Evolutionary conservation across 2,329 filamentous ascomycete genomes (phyloP).

Genomic region (Thielaviopsis populi): DNA sequence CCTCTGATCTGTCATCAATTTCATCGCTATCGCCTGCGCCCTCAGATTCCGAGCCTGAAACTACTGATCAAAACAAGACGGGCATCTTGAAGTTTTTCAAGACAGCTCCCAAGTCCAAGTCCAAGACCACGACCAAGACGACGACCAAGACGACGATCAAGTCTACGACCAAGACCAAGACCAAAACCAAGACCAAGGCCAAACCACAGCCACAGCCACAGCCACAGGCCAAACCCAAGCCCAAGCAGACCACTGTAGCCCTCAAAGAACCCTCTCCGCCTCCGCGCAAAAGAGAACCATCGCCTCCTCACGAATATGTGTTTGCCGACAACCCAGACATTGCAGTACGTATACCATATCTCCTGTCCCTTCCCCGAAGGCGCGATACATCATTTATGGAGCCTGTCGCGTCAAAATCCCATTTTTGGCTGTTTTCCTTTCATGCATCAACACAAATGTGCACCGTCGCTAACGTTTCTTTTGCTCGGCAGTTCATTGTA

Average conservation of each 20-base stretch:
- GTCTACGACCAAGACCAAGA: constrained; percentile 21
- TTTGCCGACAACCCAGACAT: constrained; percentile 85
- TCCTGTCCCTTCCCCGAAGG: constrained; percentile 7
- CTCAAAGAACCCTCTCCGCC: constrained; percentile 45
- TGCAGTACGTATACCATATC: constrained; percentile 51
- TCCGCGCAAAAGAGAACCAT: constrained; percentile 65
- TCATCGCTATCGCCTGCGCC: constrained; percentile 34
- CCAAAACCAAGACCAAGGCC: constrained; percentile 31
- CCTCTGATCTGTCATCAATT: constrained; percentile 47
- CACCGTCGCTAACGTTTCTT: constrained; percentile 22
- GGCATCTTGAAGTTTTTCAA: constrained; percentile 53
- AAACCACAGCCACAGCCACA: background rate
- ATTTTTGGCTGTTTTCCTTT: constrained; percentile 18
- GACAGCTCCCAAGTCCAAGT: constrained; percentile 22
- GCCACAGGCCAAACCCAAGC: constrained; percentile 15
- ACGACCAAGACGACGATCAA: constrained; percentile 10
- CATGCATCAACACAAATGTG: background rate
- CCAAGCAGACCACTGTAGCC: constrained; percentile 19
- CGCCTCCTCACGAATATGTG: constrained; percentile 78
- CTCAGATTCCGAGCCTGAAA: constrained; percentile 36
- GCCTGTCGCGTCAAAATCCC: constrained; percentile 35
- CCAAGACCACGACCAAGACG: constrained; percentile 20
- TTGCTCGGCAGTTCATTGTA: constrained; percentile 63
- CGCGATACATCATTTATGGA: constrained; percentile 24
- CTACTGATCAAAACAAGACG: constrained; percentile 37